Conservation (phyloP, 257 asterid genomes). For the Fraxinus americana region DNA sequence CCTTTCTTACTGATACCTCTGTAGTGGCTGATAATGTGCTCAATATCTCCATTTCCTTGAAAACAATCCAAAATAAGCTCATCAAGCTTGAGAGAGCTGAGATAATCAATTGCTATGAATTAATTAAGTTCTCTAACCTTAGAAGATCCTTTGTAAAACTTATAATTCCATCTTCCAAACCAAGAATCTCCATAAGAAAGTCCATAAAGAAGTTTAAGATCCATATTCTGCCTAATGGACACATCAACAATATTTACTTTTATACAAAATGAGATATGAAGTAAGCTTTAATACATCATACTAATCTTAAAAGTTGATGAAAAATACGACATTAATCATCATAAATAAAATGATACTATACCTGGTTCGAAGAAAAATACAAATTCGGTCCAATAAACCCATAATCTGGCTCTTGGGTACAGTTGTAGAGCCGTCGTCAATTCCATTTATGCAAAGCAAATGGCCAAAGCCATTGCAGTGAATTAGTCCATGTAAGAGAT, state of each 20-base stretch:
- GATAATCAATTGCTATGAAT: conserved; percentile 54
- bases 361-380: conserved; percentile 60
- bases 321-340: neutral
- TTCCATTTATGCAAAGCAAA: conserved; percentile 71
- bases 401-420: conserved; percentile 59
- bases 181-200: conserved; percentile 80
- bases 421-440: conserved; percentile 72
- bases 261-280: conserved; percentile 36
- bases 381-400: conserved; percentile 92
- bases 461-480: conserved; percentile 90
- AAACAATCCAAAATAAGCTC: conserved; percentile 45
- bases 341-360: conserved; percentile 5
- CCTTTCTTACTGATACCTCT: conserved; percentile 54
- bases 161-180: conserved; percentile 58
- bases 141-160: conserved; percentile 75
- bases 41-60: conserved; percentile 35
- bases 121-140: conserved; percentile 73
- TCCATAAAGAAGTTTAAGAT: conserved; percentile 76
- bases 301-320: neutral
- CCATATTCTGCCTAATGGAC: conserved; percentile 69
- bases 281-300: neutral
- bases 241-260: conserved; percentile 75
- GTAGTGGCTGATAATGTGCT: conserved; percentile 53
- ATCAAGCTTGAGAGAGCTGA: conserved; percentile 71
- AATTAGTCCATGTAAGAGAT: conserved; percentile 76